Percentiles rank a stretch among this genome's conserved stretches.
Conservation (phyloP, 805 yeast genomes). For the Ogataea populi-albae region DNA sequence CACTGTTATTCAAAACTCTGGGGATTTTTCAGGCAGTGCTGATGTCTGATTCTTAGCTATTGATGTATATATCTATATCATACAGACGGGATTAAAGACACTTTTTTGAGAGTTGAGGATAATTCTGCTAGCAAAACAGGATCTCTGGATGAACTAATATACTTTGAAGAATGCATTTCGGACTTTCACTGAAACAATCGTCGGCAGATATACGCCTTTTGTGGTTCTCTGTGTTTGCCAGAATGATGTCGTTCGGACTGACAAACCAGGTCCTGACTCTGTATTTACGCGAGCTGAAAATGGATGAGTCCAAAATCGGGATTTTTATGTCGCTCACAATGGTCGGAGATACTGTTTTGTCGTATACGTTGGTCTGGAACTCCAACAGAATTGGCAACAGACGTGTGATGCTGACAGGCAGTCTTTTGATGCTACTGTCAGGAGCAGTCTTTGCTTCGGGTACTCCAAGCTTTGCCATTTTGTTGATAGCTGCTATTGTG, state of each 20-base stretch:
- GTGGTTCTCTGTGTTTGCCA: conserved; percentile 64
- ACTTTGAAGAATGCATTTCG: conserved; percentile 32
- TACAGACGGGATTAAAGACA: too few relatives aligned
- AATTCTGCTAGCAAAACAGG: too few relatives aligned
- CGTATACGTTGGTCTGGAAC: conserved; percentile 71
- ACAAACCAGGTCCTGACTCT: conserved; percentile 77
- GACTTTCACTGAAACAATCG: conserved; percentile 33
- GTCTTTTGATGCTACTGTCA: conserved; percentile 63
- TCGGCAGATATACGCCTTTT: conserved; percentile 56
- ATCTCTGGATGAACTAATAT: too few relatives aligned
- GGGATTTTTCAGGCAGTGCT: too few relatives aligned
- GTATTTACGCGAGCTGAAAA: conserved; percentile 53
- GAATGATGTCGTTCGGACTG: conserved; percentile 73
- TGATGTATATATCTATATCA: too few relatives aligned
- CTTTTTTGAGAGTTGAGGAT: too few relatives aligned
- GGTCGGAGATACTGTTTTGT: conserved; percentile 72
- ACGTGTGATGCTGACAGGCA: conserved; percentile 58
- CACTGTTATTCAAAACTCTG: too few relatives aligned
- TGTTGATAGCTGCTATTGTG: conserved; percentile 68
- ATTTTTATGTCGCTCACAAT: conserved; percentile 78
- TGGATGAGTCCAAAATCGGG: conserved; percentile 62
- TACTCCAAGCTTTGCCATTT: conserved; percentile 48
- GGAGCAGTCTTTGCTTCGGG: conserved; percentile 61
- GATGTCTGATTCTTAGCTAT: too few relatives aligned
- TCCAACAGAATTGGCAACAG: conserved; percentile 73